Percentiles rank a stretch among this genome's conserved stretches.
Evolutionary conservation across 75 land plant genomes (phyloP).

Genomic region (Selaginella tamariscina): DNA sequence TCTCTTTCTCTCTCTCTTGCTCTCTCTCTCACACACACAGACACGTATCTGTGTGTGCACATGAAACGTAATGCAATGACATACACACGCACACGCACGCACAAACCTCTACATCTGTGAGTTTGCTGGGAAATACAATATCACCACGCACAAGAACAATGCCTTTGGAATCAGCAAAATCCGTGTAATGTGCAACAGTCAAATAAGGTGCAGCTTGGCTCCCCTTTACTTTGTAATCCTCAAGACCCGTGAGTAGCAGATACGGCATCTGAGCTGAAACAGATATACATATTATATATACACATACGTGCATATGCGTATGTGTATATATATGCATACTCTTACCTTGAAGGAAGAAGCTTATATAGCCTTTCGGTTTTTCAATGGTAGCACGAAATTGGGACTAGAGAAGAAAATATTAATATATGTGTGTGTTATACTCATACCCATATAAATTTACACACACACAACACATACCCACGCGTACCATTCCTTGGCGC

Average conservation of each 20-base stretch:
- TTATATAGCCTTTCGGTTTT: neutral
- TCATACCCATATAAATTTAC: neutral
- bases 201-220: constrained; percentile 86
- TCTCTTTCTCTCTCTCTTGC: too few relatives aligned
- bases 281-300: neutral
- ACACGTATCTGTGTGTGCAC: neutral
- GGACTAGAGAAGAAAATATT: constrained; percentile 4
- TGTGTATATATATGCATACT: neutral
- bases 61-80: neutral
- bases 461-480: neutral
- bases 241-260: constrained; percentile 84
- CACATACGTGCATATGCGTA: neutral
- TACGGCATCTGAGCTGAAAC: constrained; percentile 78
- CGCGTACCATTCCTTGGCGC: constrained; percentile 56
- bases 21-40: neutral
- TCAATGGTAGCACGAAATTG: neutral
- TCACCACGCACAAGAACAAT: constrained; percentile 86
- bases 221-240: constrained; percentile 92
- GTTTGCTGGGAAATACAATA: constrained; percentile 87
- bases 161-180: constrained; percentile 75
- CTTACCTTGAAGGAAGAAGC: neutral
- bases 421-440: constrained; percentile 8
- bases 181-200: constrained; percentile 66
- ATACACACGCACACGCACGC: neutral
- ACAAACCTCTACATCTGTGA: constrained; percentile 55